Conservation (phyloP, 306 rosid genomes). For the Vigna nakashimae region DNA sequence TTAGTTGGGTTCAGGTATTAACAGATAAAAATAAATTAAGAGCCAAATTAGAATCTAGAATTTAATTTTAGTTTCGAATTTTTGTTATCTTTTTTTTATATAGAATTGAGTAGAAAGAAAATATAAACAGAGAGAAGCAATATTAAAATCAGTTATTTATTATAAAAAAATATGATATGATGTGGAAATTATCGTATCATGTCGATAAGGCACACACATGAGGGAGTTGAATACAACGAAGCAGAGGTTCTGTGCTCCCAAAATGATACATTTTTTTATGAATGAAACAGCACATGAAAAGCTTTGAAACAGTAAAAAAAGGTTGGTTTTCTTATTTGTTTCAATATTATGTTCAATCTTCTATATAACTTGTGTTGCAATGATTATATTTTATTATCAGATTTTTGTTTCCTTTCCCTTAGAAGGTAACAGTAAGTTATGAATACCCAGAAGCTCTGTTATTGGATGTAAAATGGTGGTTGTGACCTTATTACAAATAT, state of each 20-base stretch:
- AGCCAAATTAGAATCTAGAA: constrained; percentile 20
- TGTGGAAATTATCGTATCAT: constrained; percentile 38
- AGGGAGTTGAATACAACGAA: constrained; percentile 65
- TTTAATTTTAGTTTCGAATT: constrained; percentile 22
- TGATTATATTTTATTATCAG: constrained; percentile 22
- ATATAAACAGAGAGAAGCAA: constrained; percentile 1
- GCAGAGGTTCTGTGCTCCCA: constrained; percentile 56
- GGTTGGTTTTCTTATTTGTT: constrained; percentile 26
- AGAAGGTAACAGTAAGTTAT: too few relatives aligned
- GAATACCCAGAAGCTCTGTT: constrained; percentile 47
- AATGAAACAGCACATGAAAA: constrained; percentile 42
- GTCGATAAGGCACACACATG: neutral
- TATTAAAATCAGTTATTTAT: neutral
- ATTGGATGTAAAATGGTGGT: constrained; percentile 41
- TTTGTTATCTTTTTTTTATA: constrained; percentile 39
- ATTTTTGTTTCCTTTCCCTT: neutral
- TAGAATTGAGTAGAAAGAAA: constrained; percentile 1
- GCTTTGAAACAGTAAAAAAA: constrained; percentile 57
- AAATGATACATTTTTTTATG: constrained; percentile 33
- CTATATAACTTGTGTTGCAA: neutral
- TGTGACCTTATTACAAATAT: too few relatives aligned
- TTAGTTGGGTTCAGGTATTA: neutral
- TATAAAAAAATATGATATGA: constrained; percentile 1
- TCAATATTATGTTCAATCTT: neutral
- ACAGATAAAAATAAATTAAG: constrained; percentile 19